Conservation (phyloP, 805 yeast genomes). For the Candida glaebosa region DNA sequence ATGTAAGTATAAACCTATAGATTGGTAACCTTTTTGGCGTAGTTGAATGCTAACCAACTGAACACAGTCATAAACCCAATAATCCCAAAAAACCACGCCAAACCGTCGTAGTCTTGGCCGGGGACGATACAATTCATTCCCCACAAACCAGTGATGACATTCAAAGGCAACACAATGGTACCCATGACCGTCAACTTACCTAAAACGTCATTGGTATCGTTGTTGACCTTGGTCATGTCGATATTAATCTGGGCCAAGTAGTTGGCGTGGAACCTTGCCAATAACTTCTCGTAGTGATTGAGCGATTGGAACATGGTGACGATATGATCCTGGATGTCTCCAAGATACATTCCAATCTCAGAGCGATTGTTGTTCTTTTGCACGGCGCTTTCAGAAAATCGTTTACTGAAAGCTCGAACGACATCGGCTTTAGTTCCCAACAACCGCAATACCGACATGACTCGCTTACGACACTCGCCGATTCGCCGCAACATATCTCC, state of each 20-base stretch:
- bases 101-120: constrained; percentile 59
- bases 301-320: constrained; percentile 95
- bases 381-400: constrained; percentile 69
- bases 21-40: constrained; percentile 39
- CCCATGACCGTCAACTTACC: constrained; percentile 92
- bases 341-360: constrained; percentile 91
- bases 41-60: constrained; percentile 36
- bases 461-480: constrained; percentile 92
- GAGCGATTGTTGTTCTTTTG: constrained; percentile 55
- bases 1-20: no score
- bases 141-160: constrained; percentile 95
- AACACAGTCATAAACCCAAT: constrained; percentile 31
- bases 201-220: constrained; percentile 93
- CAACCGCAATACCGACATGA: constrained; percentile 82
- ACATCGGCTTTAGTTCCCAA: constrained; percentile 95
- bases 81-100: constrained; percentile 41
- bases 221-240: constrained; percentile 95
- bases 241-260: constrained; percentile 95
- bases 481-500: constrained; percentile 94
- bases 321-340: constrained; percentile 97
- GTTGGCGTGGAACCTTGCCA: constrained; percentile 94
- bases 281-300: constrained; percentile 89
- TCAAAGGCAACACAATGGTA: constrained; percentile 92
- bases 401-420: constrained; percentile 89
- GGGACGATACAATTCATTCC: constrained; percentile 98